phyloP scores from a whole-genome alignment of 2,329 filamentous ascomycete genomes.

The Arachnomyces sp. region DNA sequence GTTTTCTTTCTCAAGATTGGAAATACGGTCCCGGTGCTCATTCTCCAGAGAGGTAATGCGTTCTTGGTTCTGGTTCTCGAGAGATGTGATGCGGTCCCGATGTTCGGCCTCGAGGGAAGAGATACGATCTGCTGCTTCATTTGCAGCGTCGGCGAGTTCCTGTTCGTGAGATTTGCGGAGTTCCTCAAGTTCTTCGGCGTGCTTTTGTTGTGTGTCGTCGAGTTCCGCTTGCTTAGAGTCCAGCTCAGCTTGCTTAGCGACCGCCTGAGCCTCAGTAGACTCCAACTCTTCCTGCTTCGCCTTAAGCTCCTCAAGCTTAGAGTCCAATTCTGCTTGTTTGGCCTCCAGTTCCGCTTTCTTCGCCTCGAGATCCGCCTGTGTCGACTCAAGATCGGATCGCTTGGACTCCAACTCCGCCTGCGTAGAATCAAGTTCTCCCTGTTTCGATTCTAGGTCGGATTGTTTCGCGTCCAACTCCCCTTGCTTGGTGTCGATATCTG shows the following conservation, averaged over 20 bases:
- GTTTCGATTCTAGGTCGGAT: constrained; percentile 20
- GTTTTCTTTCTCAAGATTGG: too few species aligned
- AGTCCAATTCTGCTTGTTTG: constrained; percentile 12
- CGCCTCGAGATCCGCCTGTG: constrained; percentile 9
- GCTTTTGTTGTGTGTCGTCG: constrained; percentile 22
- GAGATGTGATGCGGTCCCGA: too few species aligned
- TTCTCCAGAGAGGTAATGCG: too few species aligned
- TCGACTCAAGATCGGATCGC: constrained; percentile 8
- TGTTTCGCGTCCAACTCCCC: constrained; percentile 20
- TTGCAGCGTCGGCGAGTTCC: constrained; percentile 11
- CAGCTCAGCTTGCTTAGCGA: constrained; percentile 15
- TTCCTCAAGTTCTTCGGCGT: constrained; percentile 14
- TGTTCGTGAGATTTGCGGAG: constrained; percentile 12
- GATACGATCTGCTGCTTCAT: constrained; percentile 7
- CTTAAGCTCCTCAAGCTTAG: constrained; percentile 10
- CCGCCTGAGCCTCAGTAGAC: constrained; percentile 9
- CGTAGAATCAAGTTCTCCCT: constrained; percentile 14
- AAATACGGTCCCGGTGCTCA: constrained; percentile 13
- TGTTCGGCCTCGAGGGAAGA: background rate
- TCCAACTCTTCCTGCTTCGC: constrained; percentile 12
- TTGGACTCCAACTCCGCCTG: constrained; percentile 13
- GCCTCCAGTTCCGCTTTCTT: constrained; percentile 8
- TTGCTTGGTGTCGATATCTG: constrained; percentile 22
- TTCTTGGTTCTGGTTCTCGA: too few species aligned
- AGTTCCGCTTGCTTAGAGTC: constrained; percentile 24